A percentile compares a stretch with the other conserved stretches of the same genome.
phyloP scores from a whole-genome alignment of 441 rosid species.

The Viola pubescens region DNA sequence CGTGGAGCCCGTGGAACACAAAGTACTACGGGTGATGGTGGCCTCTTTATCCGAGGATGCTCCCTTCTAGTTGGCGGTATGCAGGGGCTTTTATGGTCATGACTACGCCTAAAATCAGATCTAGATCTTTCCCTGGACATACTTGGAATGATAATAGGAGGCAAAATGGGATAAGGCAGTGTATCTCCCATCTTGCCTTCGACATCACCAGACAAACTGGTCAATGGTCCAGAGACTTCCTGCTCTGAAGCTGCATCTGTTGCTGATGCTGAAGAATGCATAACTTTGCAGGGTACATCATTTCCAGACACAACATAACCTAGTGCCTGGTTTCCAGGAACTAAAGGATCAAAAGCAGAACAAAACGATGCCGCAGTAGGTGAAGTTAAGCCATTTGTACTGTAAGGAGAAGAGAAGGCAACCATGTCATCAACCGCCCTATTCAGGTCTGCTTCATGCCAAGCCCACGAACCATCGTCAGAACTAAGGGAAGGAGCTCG shows the following conservation, averaged over 20 bases:
- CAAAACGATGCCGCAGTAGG: constrained; percentile 90
- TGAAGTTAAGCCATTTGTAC: constrained; percentile 88
- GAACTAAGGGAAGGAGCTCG: constrained; percentile 97
- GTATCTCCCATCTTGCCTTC: constrained; percentile 71
- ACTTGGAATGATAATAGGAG: constrained; percentile 88
- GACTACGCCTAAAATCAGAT: constrained; percentile 59
- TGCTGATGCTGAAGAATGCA: constrained; percentile 49
- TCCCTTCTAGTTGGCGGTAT: constrained; percentile 74
- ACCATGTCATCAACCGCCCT: constrained; percentile 97
- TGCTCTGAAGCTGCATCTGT: constrained; percentile 58
- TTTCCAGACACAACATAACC: constrained; percentile 83
- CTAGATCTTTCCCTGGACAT: constrained; percentile 60
- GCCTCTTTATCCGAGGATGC: constrained; percentile 81
- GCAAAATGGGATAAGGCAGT: constrained; percentile 75
- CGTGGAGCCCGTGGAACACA: constrained; percentile 95
- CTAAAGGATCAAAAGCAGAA: constrained; percentile 82
- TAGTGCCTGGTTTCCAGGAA: constrained; percentile 73
- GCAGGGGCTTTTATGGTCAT: constrained; percentile 73
- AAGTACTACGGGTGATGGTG: constrained; percentile 96
- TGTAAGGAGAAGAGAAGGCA: constrained; percentile 90
- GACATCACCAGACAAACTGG: constrained; percentile 52
- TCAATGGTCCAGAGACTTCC: constrained; percentile 56
- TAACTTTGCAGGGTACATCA: constrained; percentile 63
- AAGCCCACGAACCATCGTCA: constrained; percentile 97
- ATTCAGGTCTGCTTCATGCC: constrained; percentile 96